These are phyloP conservation scores for Penicillium brevicompactum DNA, from an alignment of 2,329 filamentous ascomycete species.

Conservation along the genomic window DNA sequence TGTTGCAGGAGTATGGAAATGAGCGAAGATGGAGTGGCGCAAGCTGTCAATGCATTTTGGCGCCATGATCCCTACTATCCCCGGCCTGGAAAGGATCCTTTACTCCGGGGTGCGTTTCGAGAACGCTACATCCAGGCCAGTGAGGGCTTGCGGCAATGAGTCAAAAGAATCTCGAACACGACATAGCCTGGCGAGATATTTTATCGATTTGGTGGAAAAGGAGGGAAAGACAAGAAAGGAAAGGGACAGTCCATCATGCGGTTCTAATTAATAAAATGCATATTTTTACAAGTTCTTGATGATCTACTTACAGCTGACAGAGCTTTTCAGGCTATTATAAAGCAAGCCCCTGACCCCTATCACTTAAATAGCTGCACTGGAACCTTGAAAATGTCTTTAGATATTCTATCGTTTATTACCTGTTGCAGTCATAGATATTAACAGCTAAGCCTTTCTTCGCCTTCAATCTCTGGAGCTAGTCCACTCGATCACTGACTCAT, in stretches of 20 bases:
- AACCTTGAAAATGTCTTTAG: neutral
- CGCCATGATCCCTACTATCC: constrained; percentile 58
- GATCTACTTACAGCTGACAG: no score
- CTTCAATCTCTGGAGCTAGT: neutral
- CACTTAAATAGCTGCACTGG: no score
- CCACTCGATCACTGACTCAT: constrained; percentile 15
- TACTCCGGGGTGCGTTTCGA: constrained; percentile 30
- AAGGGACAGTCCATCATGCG: neutral
- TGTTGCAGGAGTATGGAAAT: constrained; percentile 41
- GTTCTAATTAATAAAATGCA: neutral
- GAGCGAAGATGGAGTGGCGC: constrained; percentile 43
- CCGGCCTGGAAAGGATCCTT: constrained; percentile 31
- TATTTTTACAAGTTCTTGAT: no score
- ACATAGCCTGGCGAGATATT: constrained; percentile 5
- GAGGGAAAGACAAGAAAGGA: neutral
- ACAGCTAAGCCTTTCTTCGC: neutral
- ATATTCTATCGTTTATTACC: neutral
- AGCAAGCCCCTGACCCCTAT: no score
- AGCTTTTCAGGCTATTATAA: no score
- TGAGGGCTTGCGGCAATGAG: neutral
- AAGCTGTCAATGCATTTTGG: constrained; percentile 49
- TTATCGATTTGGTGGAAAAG: constrained; percentile 12
- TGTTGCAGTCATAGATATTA: no score
- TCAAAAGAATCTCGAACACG: neutral
- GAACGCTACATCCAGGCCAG: constrained; percentile 27